phyloP scores from a whole-genome alignment of 306 rosid species.

The Hippophae tibetana region DNA sequence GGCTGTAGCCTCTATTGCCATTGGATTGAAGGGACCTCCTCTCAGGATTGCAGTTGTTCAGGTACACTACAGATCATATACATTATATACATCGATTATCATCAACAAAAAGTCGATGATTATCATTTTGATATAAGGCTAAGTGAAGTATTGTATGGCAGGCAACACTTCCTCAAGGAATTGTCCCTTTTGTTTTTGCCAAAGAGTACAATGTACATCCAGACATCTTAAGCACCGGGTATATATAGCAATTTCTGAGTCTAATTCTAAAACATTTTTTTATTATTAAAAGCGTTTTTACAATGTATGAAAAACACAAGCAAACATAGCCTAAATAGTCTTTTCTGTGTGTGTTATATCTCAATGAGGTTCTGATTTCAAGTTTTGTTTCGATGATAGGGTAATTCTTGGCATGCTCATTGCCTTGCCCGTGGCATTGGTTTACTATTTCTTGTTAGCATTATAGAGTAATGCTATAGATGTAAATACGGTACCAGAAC shows the following conservation, averaged over 20 bases:
- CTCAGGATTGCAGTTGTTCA: constrained; percentile 74
- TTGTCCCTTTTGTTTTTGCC: constrained; percentile 92
- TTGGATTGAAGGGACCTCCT: constrained; percentile 49
- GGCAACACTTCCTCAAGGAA: constrained; percentile 98
- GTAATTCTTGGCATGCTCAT: constrained; percentile 80
- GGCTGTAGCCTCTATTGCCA: constrained; percentile 55
- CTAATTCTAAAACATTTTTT: constrained; percentile 17
- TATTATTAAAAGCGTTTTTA: background rate
- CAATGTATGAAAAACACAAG: no score
- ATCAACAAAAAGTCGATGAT: background rate
- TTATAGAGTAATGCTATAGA: constrained; percentile 24
- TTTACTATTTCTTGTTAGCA: constrained; percentile 62
- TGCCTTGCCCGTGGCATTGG: constrained; percentile 74
- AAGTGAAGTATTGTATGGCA: constrained; percentile 20
- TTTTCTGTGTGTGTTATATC: background rate
- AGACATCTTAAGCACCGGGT: constrained; percentile 75
- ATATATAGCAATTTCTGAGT: no score
- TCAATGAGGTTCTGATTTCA: constrained; percentile 16
- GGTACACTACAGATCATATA: constrained; percentile 21
- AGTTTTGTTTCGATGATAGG: constrained; percentile 42
- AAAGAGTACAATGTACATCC: constrained; percentile 81
- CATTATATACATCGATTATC: background rate
- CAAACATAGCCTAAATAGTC: no score
- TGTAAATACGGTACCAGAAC: background rate
- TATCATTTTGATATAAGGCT: background rate